Conservation (phyloP, 2,329 filamentous ascomycete genomes). For the Talaromyces sp. region DNA sequence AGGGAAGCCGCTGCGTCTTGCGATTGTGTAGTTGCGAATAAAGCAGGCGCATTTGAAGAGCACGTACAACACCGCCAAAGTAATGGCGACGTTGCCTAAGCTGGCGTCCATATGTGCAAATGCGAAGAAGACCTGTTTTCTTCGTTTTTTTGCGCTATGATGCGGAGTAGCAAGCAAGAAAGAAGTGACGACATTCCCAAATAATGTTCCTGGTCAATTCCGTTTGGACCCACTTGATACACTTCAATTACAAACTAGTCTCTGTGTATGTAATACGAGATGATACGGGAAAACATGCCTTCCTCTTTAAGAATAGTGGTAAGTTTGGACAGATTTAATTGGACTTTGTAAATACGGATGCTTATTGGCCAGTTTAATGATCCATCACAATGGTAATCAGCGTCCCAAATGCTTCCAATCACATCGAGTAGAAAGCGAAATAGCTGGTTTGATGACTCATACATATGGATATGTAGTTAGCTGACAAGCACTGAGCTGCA, state of each 20-base stretch:
- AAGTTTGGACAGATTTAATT: not conserved
- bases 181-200: not conserved
- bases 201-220: not conserved
- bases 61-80: not conserved
- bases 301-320: too few species aligned
- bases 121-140: not conserved
- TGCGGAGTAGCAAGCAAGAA: not conserved
- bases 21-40: conserved; percentile 18
- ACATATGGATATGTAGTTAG: not conserved
- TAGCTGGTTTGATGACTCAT: not conserved
- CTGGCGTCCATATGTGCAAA: not conserved
- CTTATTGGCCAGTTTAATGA: not conserved
- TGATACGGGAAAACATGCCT: too few species aligned
- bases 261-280: too few species aligned
- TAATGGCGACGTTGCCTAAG: not conserved
- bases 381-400: not conserved
- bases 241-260: too few species aligned
- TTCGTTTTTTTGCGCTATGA: not conserved
- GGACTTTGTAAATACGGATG: not conserved
- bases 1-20: conserved; percentile 20
- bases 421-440: not conserved
- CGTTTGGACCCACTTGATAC: not conserved
- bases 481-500: not conserved
- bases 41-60: not conserved
- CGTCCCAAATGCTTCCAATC: not conserved